Evolutionary conservation across 2,329 filamentous ascomycete species (phyloP), one percentile per base, ranked within the genome.

Genomic region (Microsporum canis): DNA sequence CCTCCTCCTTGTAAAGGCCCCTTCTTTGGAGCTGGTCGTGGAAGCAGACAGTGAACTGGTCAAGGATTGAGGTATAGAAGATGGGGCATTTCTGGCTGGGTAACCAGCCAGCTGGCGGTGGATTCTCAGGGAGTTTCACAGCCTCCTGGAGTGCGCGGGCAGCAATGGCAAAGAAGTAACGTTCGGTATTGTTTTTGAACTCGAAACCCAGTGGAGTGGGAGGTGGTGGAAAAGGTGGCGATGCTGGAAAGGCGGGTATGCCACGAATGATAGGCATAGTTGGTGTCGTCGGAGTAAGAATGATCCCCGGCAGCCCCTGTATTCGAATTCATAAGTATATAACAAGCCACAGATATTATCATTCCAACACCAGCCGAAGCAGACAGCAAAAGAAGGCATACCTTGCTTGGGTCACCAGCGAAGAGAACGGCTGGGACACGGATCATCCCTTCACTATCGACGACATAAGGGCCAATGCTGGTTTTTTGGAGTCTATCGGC

Each of bases 111-210:
- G 55, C 14, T 17, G 63, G 65, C 10, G 65, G 65, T 8, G 65
- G 63, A 31, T 45, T 41, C 10, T 65, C 63, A 1, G 63, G 65
- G 60, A 65, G 53, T 17, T 60, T 63, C 29, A 62, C 60, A 27
- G 65, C 58, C 58, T 66, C 65, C 45, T 65, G 63, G 53, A 62
- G 65, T 3, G 65, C 65, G 14, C 65, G 58, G 7, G 62, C 61
- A n/a, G 65, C 65, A 17, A 66, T 29, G 14, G 60, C 61, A 23
- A 61, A 61, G 57, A 66, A 66, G 10, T 17, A 36, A 5, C 56
- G 23, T 36, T 33, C 31, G 6, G 47, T 31, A 55, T 55, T 34
- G 51, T 36, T 55, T 36, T 55, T 55, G 33, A 55, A 55, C 31
- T 55, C 51, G 31, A 55, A 55, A 3, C 51, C 51, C 4, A 39